Evolutionary conservation across 345 rosid genomes (phyloP), one percentile per base, ranked within the genome.

Genomic region (Salix suchowensis): DNA sequence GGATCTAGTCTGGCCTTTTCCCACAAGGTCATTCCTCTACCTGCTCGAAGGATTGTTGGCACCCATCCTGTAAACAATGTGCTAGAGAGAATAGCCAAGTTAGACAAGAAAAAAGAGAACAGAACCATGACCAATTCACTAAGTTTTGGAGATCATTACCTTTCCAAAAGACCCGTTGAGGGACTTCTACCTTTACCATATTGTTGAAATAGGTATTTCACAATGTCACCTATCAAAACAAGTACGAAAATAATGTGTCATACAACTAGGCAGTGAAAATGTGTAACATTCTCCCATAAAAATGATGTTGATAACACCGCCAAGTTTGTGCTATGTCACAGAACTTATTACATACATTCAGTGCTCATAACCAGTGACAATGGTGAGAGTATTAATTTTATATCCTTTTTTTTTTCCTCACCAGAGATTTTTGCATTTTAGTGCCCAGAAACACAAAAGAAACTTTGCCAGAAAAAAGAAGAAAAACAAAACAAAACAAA

Each of bases 21-120:
- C 96, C 94, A 89, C 24, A 89, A 69, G 54, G 85, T 85, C 94
- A 89, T 91, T 74, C 96, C 97, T 86, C 94, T 87, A 42, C 96
- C 96, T 12, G 96, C 96, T 78, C 97, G 87, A 70, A 91, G 87
- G 86, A 90, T 82, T 52, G 96, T 91, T 34, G 96, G 97, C 90
- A 93, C 86, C 97, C 97, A 93, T 77, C 97, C 96, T 0, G 94
- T 91, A 70, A 93, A 65, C 81, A 91, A 85, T 74, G 97, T 93
- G 84, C 96, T 93, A 89, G 72, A 74, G 2, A 65, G 39, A 11
- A 64, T 37, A 40, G 55, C 16, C 14, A 18, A 60, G 18, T 44
- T 5, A 64, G n/a, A 19, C n/a, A 46, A 40, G 68, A 12, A 52
- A 28, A 67, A 36, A 30, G 18, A 61, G 64, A 19, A 7, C 26